These are phyloP conservation scores for Acanthamoeba royreba DNA, from an alignment of 208 protist genomes.

Conservation along the genomic window DNA sequence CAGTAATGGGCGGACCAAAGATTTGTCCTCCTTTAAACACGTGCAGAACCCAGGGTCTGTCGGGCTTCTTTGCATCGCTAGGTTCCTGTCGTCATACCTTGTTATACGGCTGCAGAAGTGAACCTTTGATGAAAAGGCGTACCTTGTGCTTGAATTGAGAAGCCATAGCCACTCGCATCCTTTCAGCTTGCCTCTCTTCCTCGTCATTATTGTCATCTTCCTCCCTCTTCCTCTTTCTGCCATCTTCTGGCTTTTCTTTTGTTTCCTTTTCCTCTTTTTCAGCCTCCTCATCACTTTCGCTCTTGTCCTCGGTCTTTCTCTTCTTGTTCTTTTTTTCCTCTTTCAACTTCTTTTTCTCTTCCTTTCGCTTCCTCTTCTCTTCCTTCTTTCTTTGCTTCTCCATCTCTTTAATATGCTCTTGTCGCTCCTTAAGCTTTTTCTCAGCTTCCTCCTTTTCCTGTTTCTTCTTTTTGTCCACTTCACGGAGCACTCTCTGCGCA, in stretches of 20 bases:
- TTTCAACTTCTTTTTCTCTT: neutral
- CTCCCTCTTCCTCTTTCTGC: neutral
- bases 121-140: neutral
- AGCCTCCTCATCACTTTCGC: too few species aligned
- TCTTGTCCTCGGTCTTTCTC: neutral
- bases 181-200: neutral
- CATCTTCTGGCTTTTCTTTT: too few species aligned
- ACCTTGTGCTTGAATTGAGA: neutral
- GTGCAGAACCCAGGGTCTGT: conserved; percentile 24
- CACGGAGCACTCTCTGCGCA: neutral
- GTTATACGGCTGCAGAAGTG: too few species aligned
- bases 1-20: neutral
- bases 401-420: neutral
- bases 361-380: conserved; percentile 7
- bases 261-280: too few species aligned
- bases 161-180: neutral
- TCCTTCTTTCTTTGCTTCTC: neutral
- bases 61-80: conserved; percentile 24
- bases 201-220: neutral
- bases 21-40: neutral
- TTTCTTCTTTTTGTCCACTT: conserved; percentile 53
- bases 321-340: neutral
- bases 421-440: neutral
- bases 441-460: conserved; percentile 38
- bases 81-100: too few species aligned